Conservation (phyloP, 495 filamentous ascomycete species). For the Aspergillus asperescens region DNA sequence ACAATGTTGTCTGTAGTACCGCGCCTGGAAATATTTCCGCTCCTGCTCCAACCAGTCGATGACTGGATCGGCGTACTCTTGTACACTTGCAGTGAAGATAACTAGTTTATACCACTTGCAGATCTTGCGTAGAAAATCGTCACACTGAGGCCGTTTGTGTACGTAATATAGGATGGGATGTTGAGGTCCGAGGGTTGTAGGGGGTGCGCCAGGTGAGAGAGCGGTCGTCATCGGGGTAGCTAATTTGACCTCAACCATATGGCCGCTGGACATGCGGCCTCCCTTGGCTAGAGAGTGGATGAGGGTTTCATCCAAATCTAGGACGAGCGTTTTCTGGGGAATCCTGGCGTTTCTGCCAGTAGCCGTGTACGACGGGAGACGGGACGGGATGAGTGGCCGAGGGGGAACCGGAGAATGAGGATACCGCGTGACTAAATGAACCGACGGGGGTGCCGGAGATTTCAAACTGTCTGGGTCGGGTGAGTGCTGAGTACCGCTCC, state of each 20-base stretch:
- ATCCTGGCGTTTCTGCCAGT: slow-evolving; percentile 40
- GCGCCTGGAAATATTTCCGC: slow-evolving; percentile 84
- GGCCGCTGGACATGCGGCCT: slow-evolving; percentile 88
- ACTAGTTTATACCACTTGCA: slow-evolving; percentile 99
- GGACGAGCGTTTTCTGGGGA: slow-evolving; percentile 82
- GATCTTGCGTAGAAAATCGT: slow-evolving; percentile 91
- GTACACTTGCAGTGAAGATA: slow-evolving; percentile 92
- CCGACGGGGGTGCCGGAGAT: slow-evolving; percentile 82
- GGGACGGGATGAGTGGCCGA: slow-evolving; percentile 77
- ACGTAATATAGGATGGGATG: slow-evolving; percentile 98
- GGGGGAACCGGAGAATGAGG: slow-evolving; percentile 85
- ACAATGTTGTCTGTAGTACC: slow-evolving; percentile 95
- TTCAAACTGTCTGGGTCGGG: slow-evolving; percentile 53
- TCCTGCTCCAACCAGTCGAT: slow-evolving; percentile 99
- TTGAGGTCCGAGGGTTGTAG: slow-evolving; percentile 68
- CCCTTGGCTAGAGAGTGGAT: slow-evolving; percentile 98
- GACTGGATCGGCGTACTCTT: slow-evolving; percentile 97
- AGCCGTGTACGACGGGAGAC: slow-evolving; percentile 75
- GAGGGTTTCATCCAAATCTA: slow-evolving; percentile 94
- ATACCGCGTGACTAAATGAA: slow-evolving; percentile 71
- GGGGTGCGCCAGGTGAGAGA: slow-evolving; percentile 54
- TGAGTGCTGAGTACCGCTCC: slow-evolving; percentile 28
- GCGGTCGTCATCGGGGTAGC: slow-evolving; percentile 56
- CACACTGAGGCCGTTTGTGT: slow-evolving; percentile 93
- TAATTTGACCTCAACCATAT: slow-evolving; percentile 98